Base-by-base conservation (phyloP, 2,329 filamentous ascomycete genomes). In the Drechslerella dactyloides region DNA sequence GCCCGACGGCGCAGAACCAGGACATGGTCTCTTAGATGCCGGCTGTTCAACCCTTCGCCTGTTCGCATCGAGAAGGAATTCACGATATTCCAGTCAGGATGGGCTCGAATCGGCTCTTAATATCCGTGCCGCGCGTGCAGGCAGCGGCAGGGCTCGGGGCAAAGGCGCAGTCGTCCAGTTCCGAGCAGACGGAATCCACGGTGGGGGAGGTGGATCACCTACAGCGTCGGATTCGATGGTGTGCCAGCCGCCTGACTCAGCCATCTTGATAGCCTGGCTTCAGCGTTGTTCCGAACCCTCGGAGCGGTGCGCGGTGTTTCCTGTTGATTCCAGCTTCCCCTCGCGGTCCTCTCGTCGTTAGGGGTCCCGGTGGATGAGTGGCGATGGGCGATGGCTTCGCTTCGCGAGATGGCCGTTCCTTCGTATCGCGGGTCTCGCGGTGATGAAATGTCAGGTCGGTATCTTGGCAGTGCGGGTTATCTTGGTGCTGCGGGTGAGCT, bases 171-270 rank as follows among this genome's bases (percentile, higher is more conserved):
- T 40, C 19, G 17, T 62, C 53, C 30, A 33, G 69, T 63, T 65
- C 42, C 42, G 59, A 57, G 27, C 58, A 11, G 48, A 59, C 48
- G 54, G 53, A 19, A 73, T 40, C 52, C 35, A 52, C 40, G 62
- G 54, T 44, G 56, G 53, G 51, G 51, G 62, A 40, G 51, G 48
- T 57, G 56, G 58, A 30, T 53, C 35, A 65, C 60, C 42, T 73
- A 66, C 60, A 61, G 93, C 93, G 83, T 97, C 93, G 74, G 91
- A 96, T 81, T 97, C 93, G 79, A 97, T 97, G 42, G 93, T 97
- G 81, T 96, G 96, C 93, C 93, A 97, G 74, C 93, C 93, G 76
- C 88, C 90, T 81, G 89, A 90, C 60, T 73, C 68, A 65, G 68
- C 68, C 68, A 73, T 73, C 33, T 53, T 73, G 60, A 65, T 57